Evolutionary conservation across 2,329 filamentous ascomycete genomes (phyloP).

Genomic region (Nemania sp.): DNA sequence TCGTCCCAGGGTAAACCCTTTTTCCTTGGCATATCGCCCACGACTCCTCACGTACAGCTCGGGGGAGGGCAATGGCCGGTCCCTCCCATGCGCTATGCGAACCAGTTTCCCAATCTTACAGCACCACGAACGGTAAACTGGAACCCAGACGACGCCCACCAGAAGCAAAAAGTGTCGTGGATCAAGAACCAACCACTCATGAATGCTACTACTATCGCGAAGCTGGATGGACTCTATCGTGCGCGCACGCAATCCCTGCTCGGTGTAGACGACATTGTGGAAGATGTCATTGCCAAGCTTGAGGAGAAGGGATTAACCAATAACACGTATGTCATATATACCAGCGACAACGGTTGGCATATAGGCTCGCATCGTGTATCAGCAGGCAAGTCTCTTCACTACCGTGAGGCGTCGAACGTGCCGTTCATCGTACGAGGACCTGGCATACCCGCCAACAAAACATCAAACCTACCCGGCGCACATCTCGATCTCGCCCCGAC

Average conservation of each 20-base stretch:
- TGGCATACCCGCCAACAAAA: slow-evolving; percentile 16
- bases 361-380: slow-evolving; percentile 20
- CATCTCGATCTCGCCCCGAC: slow-evolving; percentile 25
- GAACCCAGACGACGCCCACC: slow-evolving; percentile 18
- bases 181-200: slow-evolving; percentile 6
- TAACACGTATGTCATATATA: slow-evolving; percentile 26
- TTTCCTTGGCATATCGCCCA: slow-evolving; percentile 19
- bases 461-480: slow-evolving; percentile 14
- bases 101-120: slow-evolving; percentile 12
- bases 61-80: slow-evolving; percentile 17
- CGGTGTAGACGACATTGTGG: slow-evolving; percentile 41
- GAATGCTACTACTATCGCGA: slow-evolving; percentile 11
- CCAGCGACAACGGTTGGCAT: slow-evolving; percentile 24
- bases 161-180: slow-evolving; percentile 20
- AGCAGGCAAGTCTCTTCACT: slow-evolving; percentile 22
- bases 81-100: slow-evolving; percentile 17
- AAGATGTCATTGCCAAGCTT: slow-evolving; percentile 37
- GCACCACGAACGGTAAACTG: slow-evolving; percentile 18
- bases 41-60: slow-evolving; percentile 20
- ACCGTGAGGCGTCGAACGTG: slow-evolving; percentile 18
- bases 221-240: slow-evolving; percentile 14
- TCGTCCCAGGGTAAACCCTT: slow-evolving; percentile 16
- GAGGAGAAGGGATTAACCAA: slow-evolving; percentile 29
- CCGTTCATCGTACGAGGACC: slow-evolving; percentile 25
- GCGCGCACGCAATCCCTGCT: slow-evolving; percentile 31